Conservation (phyloP, 106 monocot genomes). For the Dendrobium officinale region DNA sequence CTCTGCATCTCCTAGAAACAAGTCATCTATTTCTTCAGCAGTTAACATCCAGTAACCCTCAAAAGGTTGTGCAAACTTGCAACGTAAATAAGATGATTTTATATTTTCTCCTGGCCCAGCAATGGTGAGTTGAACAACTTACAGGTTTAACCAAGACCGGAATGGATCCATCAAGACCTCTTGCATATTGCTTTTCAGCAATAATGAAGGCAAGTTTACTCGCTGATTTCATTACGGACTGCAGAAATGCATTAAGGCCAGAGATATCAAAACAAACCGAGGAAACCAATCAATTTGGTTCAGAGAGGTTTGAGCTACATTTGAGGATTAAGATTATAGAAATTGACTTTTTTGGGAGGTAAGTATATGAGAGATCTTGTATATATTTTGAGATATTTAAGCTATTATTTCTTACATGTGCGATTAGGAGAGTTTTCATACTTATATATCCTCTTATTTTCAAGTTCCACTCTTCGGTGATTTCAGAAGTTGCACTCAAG, state of each 20-base stretch:
- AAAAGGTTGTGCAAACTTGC: conserved; percentile 1
- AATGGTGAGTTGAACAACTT: conserved; percentile 13
- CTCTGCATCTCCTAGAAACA: conserved; percentile 87
- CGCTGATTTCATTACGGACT: conserved; percentile 52
- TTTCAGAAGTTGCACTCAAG: too few relatives aligned
- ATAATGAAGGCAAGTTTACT: conserved; percentile 48
- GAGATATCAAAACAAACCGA: too few relatives aligned
- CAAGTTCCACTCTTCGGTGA: too few relatives aligned
- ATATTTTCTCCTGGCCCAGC: neutral
- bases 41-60: conserved; percentile 61
- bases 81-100: neutral
- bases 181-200: conserved; percentile 37
- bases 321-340: too few relatives aligned
- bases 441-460: too few relatives aligned
- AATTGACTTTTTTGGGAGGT: too few relatives aligned
- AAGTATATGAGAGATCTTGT: too few relatives aligned
- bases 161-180: conserved; percentile 53
- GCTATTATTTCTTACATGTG: too few relatives aligned
- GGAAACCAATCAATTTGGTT: too few relatives aligned
- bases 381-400: too few relatives aligned
- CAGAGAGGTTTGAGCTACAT: too few relatives aligned
- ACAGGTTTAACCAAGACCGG: conserved; percentile 65
- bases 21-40: conserved; percentile 65
- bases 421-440: too few relatives aligned
- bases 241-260: neutral